These are phyloP conservation scores for Hippophae rhamnoides DNA, from an alignment of 306 rosid species.

Conservation along the genomic window DNA sequence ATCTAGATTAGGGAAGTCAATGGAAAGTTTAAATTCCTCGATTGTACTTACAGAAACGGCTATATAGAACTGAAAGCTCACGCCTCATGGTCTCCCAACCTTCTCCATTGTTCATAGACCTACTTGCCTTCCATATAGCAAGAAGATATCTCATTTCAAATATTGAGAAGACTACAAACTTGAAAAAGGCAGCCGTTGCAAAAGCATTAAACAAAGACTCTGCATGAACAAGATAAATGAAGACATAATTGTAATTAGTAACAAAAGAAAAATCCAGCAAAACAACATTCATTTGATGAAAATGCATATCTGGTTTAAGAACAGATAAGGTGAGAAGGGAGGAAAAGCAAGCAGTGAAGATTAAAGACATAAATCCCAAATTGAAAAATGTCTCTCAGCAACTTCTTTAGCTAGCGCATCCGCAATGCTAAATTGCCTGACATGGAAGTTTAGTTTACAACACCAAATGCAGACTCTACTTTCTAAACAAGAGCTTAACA, in stretches of 20 bases:
- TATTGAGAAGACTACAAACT: slow-evolving; percentile 93
- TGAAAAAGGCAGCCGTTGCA: slow-evolving; percentile 99
- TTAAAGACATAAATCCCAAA: too few species aligned
- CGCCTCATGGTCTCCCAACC: slow-evolving; percentile 99
- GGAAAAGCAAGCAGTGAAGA: not conserved
- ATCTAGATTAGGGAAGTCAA: not conserved
- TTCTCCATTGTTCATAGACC: slow-evolving; percentile 82
- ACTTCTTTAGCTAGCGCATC: too few species aligned
- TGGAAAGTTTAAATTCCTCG: not conserved
- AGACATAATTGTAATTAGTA: slow-evolving; percentile 17
- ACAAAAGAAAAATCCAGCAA: not conserved
- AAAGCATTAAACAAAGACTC: slow-evolving; percentile 94
- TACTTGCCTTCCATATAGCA: slow-evolving; percentile 97
- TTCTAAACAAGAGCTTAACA: too few species aligned
- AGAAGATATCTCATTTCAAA: slow-evolving; percentile 99
- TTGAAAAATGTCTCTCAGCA: too few species aligned
- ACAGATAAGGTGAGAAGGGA: not conserved
- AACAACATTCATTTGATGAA: not conserved
- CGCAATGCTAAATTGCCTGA: too few species aligned
- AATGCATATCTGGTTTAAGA: not conserved
- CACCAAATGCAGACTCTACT: too few species aligned
- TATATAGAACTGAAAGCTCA: slow-evolving; percentile 87
- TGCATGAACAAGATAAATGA: slow-evolving; percentile 29
- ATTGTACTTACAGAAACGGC: slow-evolving; percentile 86
- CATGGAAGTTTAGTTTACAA: too few species aligned